A percentile compares a stretch with the other conserved stretches of the same genome.
Conservation (phyloP, 345 rosid genomes). For the Lepidium africanum region DNA sequence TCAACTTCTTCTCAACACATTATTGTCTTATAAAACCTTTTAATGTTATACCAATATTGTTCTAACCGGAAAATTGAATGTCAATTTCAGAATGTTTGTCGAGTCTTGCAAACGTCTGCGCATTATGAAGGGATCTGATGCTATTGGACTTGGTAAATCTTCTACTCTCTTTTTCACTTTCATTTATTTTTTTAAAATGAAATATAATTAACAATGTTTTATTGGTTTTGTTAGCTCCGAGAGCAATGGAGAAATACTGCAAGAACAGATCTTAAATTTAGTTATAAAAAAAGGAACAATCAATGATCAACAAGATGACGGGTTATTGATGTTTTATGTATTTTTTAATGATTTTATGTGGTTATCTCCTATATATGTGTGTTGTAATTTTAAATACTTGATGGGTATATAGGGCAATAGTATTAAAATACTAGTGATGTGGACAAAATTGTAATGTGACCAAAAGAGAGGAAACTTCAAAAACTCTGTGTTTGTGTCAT, state of each 20-base stretch:
- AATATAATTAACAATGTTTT: not conserved
- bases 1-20: constrained; percentile 13
- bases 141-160: constrained; percentile 76
- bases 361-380: constrained; percentile 14
- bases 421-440: constrained; percentile 17
- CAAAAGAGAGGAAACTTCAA: constrained; percentile 31
- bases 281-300: not conserved
- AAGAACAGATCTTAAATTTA: constrained; percentile 21
- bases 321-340: constrained; percentile 14
- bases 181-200: not conserved
- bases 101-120: constrained; percentile 97
- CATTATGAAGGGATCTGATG: constrained; percentile 95
- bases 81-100: constrained; percentile 72
- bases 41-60: not conserved
- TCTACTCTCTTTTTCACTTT: not conserved
- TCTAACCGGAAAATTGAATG: constrained; percentile 15
- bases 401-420: constrained; percentile 31
- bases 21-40: constrained; percentile 10
- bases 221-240: constrained; percentile 25
- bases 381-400: constrained; percentile 27
- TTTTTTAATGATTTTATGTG: constrained; percentile 21
- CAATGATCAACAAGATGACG: constrained; percentile 17
- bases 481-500: constrained; percentile 30
- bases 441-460: constrained; percentile 30
- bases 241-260: constrained; percentile 35